Conservation (phyloP, 768 basidiomycete species). For the Hypholoma fasciculare region DNA sequence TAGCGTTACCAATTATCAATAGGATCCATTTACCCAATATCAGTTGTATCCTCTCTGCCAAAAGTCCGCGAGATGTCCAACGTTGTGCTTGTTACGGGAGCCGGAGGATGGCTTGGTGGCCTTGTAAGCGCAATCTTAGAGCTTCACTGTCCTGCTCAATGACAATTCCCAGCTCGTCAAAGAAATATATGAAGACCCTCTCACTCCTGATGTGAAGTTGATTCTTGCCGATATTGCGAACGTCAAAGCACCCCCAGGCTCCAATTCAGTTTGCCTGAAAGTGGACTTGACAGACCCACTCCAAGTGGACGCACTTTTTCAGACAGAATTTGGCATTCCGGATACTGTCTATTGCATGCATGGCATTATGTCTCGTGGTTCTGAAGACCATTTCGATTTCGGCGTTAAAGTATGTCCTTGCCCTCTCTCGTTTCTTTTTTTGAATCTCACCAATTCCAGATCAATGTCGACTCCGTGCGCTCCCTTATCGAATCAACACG, state of each 20-base stretch:
- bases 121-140: constrained; percentile 25
- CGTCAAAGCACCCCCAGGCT: constrained; percentile 31
- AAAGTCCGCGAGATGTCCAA: constrained; percentile 23
- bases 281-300: constrained; percentile 39
- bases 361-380: constrained; percentile 65
- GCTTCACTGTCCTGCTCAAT: neutral
- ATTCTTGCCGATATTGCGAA: constrained; percentile 53
- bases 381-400: constrained; percentile 59
- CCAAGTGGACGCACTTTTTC: constrained; percentile 37
- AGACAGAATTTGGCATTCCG: constrained; percentile 37
- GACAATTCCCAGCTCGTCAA: constrained; percentile 30
- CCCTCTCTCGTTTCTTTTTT: neutral
- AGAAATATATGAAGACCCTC: constrained; percentile 30
- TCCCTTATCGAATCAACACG: constrained; percentile 38
- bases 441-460: constrained; percentile 22
- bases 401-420: constrained; percentile 40
- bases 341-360: constrained; percentile 49
- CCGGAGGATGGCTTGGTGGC: constrained; percentile 39
- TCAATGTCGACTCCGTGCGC: constrained; percentile 60
- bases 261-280: constrained; percentile 32
- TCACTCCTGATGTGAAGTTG: constrained; percentile 39
- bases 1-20: too few relatives aligned
- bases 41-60: neutral
- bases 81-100: constrained; percentile 45
- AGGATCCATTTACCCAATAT: too few relatives aligned